phyloP scores from a whole-genome alignment of 2,329 filamentous ascomycete species.

The Proliferodiscus dingleyae region DNA sequence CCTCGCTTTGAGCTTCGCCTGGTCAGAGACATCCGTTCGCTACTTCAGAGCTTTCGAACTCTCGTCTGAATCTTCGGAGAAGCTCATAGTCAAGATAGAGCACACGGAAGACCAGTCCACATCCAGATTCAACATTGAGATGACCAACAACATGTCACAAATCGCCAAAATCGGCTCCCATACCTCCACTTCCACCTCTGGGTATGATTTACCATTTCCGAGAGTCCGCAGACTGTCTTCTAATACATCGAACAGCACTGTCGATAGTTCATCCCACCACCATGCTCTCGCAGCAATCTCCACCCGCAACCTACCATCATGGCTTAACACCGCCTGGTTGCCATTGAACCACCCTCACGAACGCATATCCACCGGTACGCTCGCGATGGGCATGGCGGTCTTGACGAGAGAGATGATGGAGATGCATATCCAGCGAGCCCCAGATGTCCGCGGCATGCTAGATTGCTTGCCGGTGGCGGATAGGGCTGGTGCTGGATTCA shows the following conservation, averaged over 20 bases:
- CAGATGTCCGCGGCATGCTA: conserved; percentile 23
- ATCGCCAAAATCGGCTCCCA: conserved; percentile 14
- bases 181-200: conserved; percentile 8
- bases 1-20: not conserved
- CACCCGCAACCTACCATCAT: conserved; percentile 15
- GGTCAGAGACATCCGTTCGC: not conserved
- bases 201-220: not conserved
- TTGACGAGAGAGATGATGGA: conserved; percentile 28
- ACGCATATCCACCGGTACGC: conserved; percentile 28
- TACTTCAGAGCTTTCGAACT: not conserved
- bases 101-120: not conserved
- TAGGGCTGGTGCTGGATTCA: conserved; percentile 6
- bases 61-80: no score
- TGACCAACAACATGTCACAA: conserved; percentile 6
- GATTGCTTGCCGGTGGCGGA: conserved; percentile 30
- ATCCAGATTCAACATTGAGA: conserved; percentile 1
- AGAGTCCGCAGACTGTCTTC: not conserved
- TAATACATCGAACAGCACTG: conserved; percentile 13
- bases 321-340: conserved; percentile 24
- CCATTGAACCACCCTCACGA: conserved; percentile 26
- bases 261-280: conserved; percentile 23
- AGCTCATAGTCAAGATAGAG: no score
- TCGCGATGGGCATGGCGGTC: conserved; percentile 25
- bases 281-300: conserved; percentile 18
- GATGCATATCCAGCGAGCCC: conserved; percentile 29